phyloP scores from a whole-genome alignment of 2,329 filamentous ascomycete species.

The Gnomoniopsis smithogilvyi region DNA sequence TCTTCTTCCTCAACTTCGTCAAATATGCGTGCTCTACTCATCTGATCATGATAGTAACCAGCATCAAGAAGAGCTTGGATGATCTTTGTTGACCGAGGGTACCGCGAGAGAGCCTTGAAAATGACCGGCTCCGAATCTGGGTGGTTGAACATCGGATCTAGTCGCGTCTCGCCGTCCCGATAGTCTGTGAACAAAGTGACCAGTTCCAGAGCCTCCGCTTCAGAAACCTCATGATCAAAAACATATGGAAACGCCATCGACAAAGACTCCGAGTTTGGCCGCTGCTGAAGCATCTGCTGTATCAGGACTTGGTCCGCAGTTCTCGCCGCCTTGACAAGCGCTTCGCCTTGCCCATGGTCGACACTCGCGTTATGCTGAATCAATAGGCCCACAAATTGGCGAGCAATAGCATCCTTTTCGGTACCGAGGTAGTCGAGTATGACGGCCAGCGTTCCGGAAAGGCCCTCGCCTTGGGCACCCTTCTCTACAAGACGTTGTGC shows the following conservation, averaged over 20 bases:
- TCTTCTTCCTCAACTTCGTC: conserved; percentile 49
- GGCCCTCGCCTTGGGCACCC: conserved; percentile 42
- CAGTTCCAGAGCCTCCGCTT: conserved; percentile 48
- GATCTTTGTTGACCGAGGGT: conserved; percentile 52
- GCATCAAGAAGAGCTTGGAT: conserved; percentile 51
- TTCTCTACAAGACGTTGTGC: conserved; percentile 46
- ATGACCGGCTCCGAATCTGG: conserved; percentile 45
- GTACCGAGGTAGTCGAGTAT: conserved; percentile 41
- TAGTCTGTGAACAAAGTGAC: conserved; percentile 51
- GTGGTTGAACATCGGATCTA: conserved; percentile 48
- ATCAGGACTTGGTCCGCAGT: conserved; percentile 49
- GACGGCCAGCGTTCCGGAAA: conserved; percentile 42
- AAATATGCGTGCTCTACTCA: conserved; percentile 39
- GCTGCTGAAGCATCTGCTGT: conserved; percentile 44
- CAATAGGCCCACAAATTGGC: conserved; percentile 43
- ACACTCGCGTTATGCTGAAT: conserved; percentile 41
- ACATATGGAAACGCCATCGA: conserved; percentile 54
- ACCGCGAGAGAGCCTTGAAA: conserved; percentile 50
- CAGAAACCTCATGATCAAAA: conserved; percentile 47
- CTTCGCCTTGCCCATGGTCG: conserved; percentile 49
- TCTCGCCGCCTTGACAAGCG: conserved; percentile 51
- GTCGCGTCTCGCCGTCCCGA: conserved; percentile 40
- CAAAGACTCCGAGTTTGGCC: conserved; percentile 47
- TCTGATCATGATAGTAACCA: conserved; percentile 59
- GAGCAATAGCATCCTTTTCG: conserved; percentile 37